phyloP scores from a whole-genome alignment of 2,329 filamentous ascomycete species.

The Fusarium secorum region DNA sequence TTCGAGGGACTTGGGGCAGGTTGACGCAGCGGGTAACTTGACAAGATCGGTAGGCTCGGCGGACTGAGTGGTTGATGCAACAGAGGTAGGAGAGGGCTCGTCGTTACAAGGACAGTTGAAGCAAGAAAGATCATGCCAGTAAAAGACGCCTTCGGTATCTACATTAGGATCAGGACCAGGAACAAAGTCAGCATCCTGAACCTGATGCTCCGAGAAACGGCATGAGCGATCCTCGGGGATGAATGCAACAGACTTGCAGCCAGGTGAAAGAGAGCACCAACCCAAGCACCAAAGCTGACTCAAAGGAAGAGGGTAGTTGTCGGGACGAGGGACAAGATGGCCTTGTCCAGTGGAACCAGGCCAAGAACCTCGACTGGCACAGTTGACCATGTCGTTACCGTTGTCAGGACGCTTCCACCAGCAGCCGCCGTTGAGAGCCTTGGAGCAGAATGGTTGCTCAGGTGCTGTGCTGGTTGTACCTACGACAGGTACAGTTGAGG shows the following conservation, averaged over 20 bases:
- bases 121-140: constrained; percentile 14
- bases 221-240: neutral
- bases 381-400: neutral
- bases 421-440: constrained; percentile 5
- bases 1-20: neutral
- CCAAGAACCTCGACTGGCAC: neutral
- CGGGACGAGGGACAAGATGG: neutral
- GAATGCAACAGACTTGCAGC: neutral
- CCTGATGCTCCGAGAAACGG: neutral
- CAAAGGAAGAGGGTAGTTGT: neutral
- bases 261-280: neutral
- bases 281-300: constrained; percentile 13
- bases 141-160: constrained; percentile 2
- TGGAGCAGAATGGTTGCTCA: neutral
- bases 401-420: constrained; percentile 5
- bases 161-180: neutral
- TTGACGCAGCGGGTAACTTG: constrained; percentile 1
- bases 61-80: neutral
- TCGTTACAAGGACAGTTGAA: constrained; percentile 9
- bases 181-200: constrained; percentile 1
- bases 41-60: neutral
- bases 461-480: neutral
- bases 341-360: neutral
- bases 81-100: neutral
- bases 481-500: accelerated